Conservation (phyloP, 2,329 filamentous ascomycete genomes). For the Arthroderma sp. region DNA sequence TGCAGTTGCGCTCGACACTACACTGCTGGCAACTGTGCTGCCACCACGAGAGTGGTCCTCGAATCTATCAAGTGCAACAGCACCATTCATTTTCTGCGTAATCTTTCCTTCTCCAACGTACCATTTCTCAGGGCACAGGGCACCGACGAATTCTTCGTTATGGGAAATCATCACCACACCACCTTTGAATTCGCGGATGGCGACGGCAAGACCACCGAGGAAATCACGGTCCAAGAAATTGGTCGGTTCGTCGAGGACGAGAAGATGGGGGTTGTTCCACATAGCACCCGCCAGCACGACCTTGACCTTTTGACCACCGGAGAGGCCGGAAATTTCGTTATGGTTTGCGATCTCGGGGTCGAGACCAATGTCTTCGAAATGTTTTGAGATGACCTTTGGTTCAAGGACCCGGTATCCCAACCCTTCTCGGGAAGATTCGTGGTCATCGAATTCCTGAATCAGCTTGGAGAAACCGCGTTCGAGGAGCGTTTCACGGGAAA, state of each 20-base stretch:
- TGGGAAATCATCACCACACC: slow-evolving; percentile 99
- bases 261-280: slow-evolving; percentile 98
- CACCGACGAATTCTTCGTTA: slow-evolving; percentile 97
- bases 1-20: slow-evolving; percentile 45
- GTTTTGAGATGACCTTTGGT: slow-evolving; percentile 87
- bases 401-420: slow-evolving; percentile 89
- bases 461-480: slow-evolving; percentile 84
- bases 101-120: slow-evolving; percentile 81
- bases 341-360: slow-evolving; percentile 98
- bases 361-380: slow-evolving; percentile 92
- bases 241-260: slow-evolving; percentile 95
- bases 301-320: slow-evolving; percentile 97
- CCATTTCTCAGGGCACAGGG: slow-evolving; percentile 92
- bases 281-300: slow-evolving; percentile 90
- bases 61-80: slow-evolving; percentile 67
- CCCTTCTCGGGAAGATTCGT: slow-evolving; percentile 96
- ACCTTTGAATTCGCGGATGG: slow-evolving; percentile 95
- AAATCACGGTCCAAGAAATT: slow-evolving; percentile 99
- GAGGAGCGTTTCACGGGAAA: slow-evolving; percentile 81
- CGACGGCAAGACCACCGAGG: slow-evolving; percentile 88
- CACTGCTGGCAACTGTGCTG: slow-evolving; percentile 44
- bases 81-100: slow-evolving; percentile 64
- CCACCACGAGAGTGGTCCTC: slow-evolving; percentile 58
- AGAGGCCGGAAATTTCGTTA: slow-evolving; percentile 92
- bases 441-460: slow-evolving; percentile 95